These are phyloP conservation scores for Trichomonas gallinae DNA, from an alignment of 208 protist species.

Conservation along the genomic window DNA sequence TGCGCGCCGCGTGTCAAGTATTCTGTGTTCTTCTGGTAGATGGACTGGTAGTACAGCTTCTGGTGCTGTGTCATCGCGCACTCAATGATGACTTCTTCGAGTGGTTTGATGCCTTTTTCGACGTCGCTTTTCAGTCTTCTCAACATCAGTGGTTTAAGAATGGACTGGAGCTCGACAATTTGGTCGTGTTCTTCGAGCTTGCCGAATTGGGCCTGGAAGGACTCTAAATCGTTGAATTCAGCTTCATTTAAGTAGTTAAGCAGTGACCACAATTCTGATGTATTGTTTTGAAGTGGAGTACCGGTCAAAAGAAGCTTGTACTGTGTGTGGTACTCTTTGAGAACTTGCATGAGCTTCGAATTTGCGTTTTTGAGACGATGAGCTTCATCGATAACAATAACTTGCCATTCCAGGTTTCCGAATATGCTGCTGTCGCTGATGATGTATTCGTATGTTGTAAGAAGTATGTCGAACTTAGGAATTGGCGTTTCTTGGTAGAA, in stretches of 20 bases:
- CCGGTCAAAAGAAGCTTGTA: slow-evolving; percentile 41
- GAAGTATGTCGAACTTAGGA: slow-evolving; percentile 31
- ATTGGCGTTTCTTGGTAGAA: not conserved
- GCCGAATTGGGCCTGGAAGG: slow-evolving; percentile 40
- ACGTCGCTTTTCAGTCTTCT: slow-evolving; percentile 79
- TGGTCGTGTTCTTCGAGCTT: slow-evolving; percentile 29
- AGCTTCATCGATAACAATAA: slow-evolving; percentile 68
- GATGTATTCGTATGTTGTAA: slow-evolving; percentile 64
- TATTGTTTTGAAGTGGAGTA: slow-evolving; percentile 51
- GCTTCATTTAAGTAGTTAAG: slow-evolving; percentile 61
- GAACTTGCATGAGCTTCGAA: slow-evolving; percentile 46
- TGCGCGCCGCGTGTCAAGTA: slow-evolving; percentile 29
- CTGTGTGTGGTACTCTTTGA: not conserved
- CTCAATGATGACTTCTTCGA: slow-evolving; percentile 55
- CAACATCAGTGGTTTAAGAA: slow-evolving; percentile 50
- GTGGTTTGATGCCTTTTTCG: slow-evolving; percentile 75
- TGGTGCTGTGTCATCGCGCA: slow-evolving; percentile 53
- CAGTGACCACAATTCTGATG: slow-evolving; percentile 56
- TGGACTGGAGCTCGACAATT: slow-evolving; percentile 35
- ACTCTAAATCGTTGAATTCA: slow-evolving; percentile 46
- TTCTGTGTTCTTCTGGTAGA: slow-evolving; percentile 44
- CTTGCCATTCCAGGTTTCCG: slow-evolving; percentile 58
- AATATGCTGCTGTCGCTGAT: slow-evolving; percentile 42
- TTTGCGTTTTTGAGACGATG: slow-evolving; percentile 63
- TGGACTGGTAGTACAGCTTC: slow-evolving; percentile 59